phyloP scores from a whole-genome alignment of 495 filamentous ascomycete species.

The Talaromyces borbonicus region DNA sequence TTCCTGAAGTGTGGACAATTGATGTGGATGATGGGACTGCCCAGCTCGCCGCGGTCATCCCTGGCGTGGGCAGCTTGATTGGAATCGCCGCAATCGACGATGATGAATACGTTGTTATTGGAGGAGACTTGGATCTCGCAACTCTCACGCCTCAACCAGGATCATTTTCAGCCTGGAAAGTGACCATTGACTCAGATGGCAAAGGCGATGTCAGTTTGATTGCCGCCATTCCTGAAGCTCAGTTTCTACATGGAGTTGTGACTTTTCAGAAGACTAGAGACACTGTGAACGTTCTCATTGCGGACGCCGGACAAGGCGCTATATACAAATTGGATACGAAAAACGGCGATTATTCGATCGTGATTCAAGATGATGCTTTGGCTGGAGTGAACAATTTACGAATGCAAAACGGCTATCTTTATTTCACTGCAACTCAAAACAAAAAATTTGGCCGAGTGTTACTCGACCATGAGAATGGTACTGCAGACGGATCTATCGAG shows the following conservation, averaged over 20 bases:
- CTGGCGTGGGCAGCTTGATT: conserved; percentile 22
- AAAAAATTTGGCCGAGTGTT: conserved; percentile 24
- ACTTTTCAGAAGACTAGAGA: conserved; percentile 14
- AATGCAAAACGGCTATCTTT: conserved; percentile 20
- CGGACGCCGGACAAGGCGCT: conserved; percentile 27
- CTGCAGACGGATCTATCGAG: conserved; percentile 17
- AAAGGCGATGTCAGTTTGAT: conserved; percentile 14
- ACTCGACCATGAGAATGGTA: conserved; percentile 16
- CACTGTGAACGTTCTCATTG: conserved; percentile 22
- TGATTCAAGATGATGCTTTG: conserved; percentile 20
- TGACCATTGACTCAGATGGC: conserved; percentile 20
- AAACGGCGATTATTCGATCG: conserved; percentile 22
- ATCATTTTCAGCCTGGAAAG: conserved; percentile 28
- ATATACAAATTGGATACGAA: conserved; percentile 25
- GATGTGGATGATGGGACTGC: conserved; percentile 24
- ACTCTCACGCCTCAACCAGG: conserved; percentile 19
- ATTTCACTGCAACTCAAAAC: conserved; percentile 28
- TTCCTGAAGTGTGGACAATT: conserved; percentile 30
- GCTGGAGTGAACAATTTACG: conserved; percentile 33
- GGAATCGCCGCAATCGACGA: conserved; percentile 34
- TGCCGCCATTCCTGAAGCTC: conserved; percentile 24
- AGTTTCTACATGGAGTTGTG: conserved; percentile 31
- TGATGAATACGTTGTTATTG: conserved; percentile 33
- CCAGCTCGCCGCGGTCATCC: conserved; percentile 20
- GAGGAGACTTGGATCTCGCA: conserved; percentile 25